Conservation (phyloP, 116 monocot species). For the Iris pallida region DNA sequence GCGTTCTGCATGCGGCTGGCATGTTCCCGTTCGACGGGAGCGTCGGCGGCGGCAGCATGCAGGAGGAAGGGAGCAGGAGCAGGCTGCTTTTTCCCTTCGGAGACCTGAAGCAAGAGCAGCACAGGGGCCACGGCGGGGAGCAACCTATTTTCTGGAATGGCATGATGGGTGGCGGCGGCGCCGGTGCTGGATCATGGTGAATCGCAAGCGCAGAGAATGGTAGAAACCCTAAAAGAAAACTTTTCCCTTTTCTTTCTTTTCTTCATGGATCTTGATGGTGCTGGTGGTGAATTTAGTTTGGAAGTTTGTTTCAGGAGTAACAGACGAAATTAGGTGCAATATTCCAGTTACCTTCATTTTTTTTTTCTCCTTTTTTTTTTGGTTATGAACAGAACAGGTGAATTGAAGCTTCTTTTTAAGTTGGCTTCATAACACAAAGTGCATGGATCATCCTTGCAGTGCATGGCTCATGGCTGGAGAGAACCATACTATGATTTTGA, state of each 20-base stretch:
- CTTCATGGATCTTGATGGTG: not conserved
- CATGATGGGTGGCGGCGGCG: not conserved
- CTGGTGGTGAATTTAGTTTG: too few species aligned
- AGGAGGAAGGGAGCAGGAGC: constrained; percentile 4
- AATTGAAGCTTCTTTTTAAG: constrained; percentile 44
- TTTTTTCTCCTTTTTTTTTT: not conserved
- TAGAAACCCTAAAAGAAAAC: not conserved
- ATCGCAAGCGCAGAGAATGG: not conserved
- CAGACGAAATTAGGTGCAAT: too few species aligned
- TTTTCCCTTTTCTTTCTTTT: not conserved
- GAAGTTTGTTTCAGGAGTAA: too few species aligned
- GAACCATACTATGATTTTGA: too few species aligned
- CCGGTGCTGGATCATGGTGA: constrained; percentile 22
- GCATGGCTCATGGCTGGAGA: too few species aligned
- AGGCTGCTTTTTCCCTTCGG: constrained; percentile 20
- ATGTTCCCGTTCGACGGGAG: constrained; percentile 1
- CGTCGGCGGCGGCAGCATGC: constrained; percentile 8
- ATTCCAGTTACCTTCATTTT: not conserved
- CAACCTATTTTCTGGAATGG: constrained; percentile 19
- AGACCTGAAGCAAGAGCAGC: constrained; percentile 10
- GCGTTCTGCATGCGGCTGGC: not conserved
- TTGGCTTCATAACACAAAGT: too few species aligned
- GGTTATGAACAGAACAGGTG: not conserved
- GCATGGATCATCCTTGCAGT: too few species aligned
- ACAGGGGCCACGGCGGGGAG: constrained; percentile 7